Base-by-base conservation (phyloP, 140 eudicot species). In the Anethum foeniculum region DNA sequence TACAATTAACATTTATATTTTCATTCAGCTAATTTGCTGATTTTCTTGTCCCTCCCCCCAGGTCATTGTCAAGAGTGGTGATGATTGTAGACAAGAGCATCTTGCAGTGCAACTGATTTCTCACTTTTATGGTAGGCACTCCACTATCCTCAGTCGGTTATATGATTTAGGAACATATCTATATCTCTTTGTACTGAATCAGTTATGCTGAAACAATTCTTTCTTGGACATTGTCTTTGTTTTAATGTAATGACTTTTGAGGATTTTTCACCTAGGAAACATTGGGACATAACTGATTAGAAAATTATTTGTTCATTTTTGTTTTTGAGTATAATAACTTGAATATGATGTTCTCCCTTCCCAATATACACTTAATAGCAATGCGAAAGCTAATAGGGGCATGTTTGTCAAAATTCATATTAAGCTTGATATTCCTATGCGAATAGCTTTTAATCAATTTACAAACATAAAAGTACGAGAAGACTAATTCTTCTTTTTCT, bases 31-130 rank as follows among this genome's bases (percentile, higher is more conserved):
- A 52, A 79, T 39, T 36, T 12, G 3, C 69, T 58, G 41, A 30
- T 38, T 28, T 60, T 76, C 43, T 64, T 82, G 83, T 64, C 81
- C 76, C 21, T 71, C 21, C 68, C 68, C 21, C 27, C 81, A 95
- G 99, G 85, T 90, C 46, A 95, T 95, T 81, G 99, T 95, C 86
- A 95, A 95, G 91, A 95, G 99, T 84, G 99, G 99, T 28, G 99
- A 95, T 88, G 99, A 95, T 86, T 95, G 99, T 85, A 87, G 99
- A 86, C 99, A 95, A 90, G 99, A 95, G 82, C 99, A 95, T 89
- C 96, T 95, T 41, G 98, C 99, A 71, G 99, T 95, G 77, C 99
- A 95, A 79, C 97, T 95, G 83, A 95, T 95, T 46, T 92, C 97
- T 83, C 99, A 95, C 88, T 95, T 95, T 79, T 95, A 95, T 47